Percentiles rank a stretch among this genome's conserved stretches.
Evolutionary conservation across 768 basidiomycete genomes (phyloP).

Genomic region (Brasilioporus rufonigricans): DNA sequence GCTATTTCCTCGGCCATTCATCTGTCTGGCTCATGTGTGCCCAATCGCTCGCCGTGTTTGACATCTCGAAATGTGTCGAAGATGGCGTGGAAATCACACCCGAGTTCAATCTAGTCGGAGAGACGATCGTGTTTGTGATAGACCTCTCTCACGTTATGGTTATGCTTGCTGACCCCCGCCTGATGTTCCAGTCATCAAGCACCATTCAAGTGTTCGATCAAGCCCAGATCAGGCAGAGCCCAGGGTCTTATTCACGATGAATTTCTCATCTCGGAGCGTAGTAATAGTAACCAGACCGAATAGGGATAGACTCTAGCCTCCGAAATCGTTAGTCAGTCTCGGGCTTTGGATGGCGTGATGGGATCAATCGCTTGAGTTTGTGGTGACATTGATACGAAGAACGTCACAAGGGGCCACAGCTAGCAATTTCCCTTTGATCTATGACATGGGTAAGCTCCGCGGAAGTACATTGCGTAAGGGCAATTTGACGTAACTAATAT

Average conservation of each 20-base stretch:
- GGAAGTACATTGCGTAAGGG: too few relatives aligned
- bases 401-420: not conserved
- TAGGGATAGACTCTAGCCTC: not conserved
- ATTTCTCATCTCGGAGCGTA: not conserved
- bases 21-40: constrained; percentile 28
- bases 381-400: too few relatives aligned
- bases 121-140: constrained; percentile 2
- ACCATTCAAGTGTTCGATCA: constrained; percentile 17
- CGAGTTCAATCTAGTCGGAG: constrained; percentile 34
- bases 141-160: not conserved
- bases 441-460: too few relatives aligned
- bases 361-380: too few relatives aligned
- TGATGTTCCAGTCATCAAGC: constrained; percentile 3
- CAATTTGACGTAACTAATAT: too few relatives aligned
- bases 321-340: too few relatives aligned
- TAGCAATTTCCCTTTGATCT: too few relatives aligned
- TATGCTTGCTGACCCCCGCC: not conserved
- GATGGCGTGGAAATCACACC: constrained; percentile 44
- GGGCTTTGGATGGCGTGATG: not conserved
- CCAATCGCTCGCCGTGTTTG: constrained; percentile 42
- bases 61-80: constrained; percentile 40
- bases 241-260: not conserved
- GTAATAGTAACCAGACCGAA: not conserved
- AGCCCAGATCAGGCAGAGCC: constrained; percentile 1
- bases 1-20: constrained; percentile 26